Percentiles rank a stretch among this genome's conserved stretches.
Evolutionary conservation across 2,329 filamentous ascomycete genomes (phyloP).

Genomic region (Cordyceps farinosa): DNA sequence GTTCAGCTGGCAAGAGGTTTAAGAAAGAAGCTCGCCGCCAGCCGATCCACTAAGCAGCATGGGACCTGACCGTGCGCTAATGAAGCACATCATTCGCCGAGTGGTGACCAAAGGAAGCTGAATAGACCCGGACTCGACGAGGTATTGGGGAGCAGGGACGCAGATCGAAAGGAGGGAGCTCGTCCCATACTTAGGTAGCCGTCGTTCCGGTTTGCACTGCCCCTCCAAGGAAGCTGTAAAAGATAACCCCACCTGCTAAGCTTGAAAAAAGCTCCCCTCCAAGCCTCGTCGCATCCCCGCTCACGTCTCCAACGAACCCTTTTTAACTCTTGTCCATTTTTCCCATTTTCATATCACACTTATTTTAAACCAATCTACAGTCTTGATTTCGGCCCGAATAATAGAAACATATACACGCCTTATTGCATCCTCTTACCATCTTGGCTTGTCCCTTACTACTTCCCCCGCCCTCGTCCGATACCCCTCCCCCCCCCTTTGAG

Average conservation of each 20-base stretch:
- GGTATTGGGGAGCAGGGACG: background rate
- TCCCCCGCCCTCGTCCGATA: background rate
- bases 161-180: background rate
- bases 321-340: background rate
- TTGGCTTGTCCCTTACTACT: no score
- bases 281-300: constrained; percentile 3
- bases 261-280: background rate
- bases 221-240: constrained; percentile 8
- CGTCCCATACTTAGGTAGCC: background rate
- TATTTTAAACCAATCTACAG: background rate
- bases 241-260: background rate
- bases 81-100: background rate
- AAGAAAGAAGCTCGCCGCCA: background rate
- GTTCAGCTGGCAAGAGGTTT: background rate
- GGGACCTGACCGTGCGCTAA: background rate
- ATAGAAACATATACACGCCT: background rate
- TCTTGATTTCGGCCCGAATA: background rate
- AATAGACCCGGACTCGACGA: no score
- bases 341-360: background rate
- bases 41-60: background rate
- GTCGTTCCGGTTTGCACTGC: background rate
- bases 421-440: no score
- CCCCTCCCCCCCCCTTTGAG: background rate
- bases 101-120: background rate
- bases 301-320: background rate